Percentiles rank a stretch among this genome's conserved stretches.
Evolutionary conservation across 768 basidiomycete species (phyloP).

Genomic region (Pleurotus ostreatus): DNA sequence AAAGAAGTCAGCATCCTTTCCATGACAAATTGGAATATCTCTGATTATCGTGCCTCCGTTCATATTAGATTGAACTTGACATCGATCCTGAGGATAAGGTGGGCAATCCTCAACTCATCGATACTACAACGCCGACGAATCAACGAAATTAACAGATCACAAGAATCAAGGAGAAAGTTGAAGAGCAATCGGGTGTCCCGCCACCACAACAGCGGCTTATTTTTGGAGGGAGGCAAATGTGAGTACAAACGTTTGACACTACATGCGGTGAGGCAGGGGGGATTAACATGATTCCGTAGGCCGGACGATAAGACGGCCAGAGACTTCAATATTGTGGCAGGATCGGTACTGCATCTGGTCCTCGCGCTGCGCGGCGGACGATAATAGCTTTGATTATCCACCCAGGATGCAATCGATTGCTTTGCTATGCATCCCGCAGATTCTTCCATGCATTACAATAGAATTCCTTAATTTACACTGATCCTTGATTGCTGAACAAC

Average conservation of each 20-base stretch:
- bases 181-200: conserved; percentile 97
- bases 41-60: too few species aligned
- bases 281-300: conserved; percentile 39
- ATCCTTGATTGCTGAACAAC: neutral
- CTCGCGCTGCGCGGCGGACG: conserved; percentile 90
- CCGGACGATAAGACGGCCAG: conserved; percentile 86
- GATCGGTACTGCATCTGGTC: conserved; percentile 89
- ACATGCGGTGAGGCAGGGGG: neutral
- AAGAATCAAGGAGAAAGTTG: conserved; percentile 95
- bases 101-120: conserved; percentile 14
- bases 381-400: conserved; percentile 24
- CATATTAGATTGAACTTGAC: conserved; percentile 61
- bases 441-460: neutral
- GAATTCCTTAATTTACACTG: neutral
- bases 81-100: conserved; percentile 89
- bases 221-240: conserved; percentile 92
- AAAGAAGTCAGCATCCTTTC: conserved; percentile 67
- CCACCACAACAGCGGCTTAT: conserved; percentile 95
- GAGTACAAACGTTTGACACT: conserved; percentile 21
- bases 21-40: conserved; percentile 2
- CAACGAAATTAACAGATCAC: conserved; percentile 55
- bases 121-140: neutral
- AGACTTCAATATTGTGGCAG: conserved; percentile 80
- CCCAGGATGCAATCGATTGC: neutral
- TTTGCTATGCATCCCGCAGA: neutral